Conservation (phyloP, 2,329 filamentous ascomycete species). For the Hirsutella rhossiliensis region DNA sequence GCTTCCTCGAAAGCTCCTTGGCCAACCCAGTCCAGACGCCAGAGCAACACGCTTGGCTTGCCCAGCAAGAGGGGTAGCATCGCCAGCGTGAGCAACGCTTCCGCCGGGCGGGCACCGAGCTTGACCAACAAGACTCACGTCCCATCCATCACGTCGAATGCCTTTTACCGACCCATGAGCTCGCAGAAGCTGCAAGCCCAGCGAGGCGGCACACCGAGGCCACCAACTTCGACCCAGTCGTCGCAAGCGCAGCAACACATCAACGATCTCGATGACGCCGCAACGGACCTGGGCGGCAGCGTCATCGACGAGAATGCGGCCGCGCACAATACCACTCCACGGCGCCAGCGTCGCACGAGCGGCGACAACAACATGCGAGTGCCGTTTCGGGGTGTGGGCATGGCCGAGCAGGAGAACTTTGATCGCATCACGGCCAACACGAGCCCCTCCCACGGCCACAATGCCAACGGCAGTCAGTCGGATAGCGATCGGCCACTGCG, state of each 20-base stretch:
- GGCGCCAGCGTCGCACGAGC: constrained; percentile 15
- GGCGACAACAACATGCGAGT: constrained; percentile 42
- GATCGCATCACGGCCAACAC: constrained; percentile 64
- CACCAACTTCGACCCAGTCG: constrained; percentile 27
- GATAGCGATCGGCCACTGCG: constrained; percentile 74
- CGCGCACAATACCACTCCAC: constrained; percentile 24
- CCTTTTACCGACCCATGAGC: constrained; percentile 95
- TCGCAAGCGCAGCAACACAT: constrained; percentile 13
- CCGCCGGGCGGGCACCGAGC: constrained; percentile 40
- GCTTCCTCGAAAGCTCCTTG: constrained; percentile 30
- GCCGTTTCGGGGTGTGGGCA: constrained; percentile 67
- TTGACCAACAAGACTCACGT: constrained; percentile 76
- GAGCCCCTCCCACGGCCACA: constrained; percentile 53
- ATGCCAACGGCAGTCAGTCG: constrained; percentile 48
- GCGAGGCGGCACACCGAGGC: constrained; percentile 45
- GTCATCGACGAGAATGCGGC: constrained; percentile 37
- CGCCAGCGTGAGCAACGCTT: constrained; percentile 33
- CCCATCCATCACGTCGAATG: constrained; percentile 75
- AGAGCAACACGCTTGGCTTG: constrained; percentile 27
- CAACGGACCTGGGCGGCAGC: constrained; percentile 32
- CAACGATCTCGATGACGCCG: constrained; percentile 23
- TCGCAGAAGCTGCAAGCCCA: constrained; percentile 90
- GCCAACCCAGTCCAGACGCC: constrained; percentile 45
- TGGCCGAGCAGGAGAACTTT: constrained; percentile 60
- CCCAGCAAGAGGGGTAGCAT: constrained; percentile 32